phyloP scores from a whole-genome alignment of 352 stramenopile genomes.

The Globisporangium cystogenes region DNA sequence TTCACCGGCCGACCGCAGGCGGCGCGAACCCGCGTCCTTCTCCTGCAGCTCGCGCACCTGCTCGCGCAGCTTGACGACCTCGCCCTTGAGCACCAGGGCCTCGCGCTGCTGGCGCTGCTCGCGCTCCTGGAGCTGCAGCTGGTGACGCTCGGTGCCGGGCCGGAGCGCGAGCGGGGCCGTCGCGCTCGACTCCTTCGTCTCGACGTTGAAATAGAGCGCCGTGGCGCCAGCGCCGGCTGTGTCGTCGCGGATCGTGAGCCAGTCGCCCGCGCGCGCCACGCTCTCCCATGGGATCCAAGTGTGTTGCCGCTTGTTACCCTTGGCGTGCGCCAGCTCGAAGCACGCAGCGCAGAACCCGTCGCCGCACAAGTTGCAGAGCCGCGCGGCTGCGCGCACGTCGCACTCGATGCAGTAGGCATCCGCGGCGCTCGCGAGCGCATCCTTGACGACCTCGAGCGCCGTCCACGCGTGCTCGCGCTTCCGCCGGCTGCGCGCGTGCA shows the following conservation, averaged over 20 bases:
- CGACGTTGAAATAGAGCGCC: conserved; percentile 71
- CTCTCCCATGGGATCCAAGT: conserved; percentile 53
- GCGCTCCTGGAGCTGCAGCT: conserved; percentile 41
- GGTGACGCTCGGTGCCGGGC: conserved; percentile 48
- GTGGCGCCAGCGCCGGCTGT: conserved; percentile 27
- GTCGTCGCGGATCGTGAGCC: conserved; percentile 66
- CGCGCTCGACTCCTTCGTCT: conserved; percentile 69
- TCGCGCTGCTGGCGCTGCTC: conserved; percentile 46
- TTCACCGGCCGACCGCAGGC: conserved; percentile 3
- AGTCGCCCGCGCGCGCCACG: conserved; percentile 52
- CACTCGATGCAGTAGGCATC: conserved; percentile 74
- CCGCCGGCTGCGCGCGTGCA: conserved; percentile 22
- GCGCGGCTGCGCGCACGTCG: conserved; percentile 32
- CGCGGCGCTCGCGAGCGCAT: conserved; percentile 33
- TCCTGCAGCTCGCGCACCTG: conserved; percentile 40
- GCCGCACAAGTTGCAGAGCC: conserved; percentile 72
- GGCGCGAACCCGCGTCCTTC: conserved; percentile 22
- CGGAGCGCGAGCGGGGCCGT: conserved; percentile 46
- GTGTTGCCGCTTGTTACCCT: conserved; percentile 56
- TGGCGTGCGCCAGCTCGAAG: conserved; percentile 40
- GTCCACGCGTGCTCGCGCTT: conserved; percentile 36
- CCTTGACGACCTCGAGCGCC: conserved; percentile 47
- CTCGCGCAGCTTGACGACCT: conserved; percentile 64
- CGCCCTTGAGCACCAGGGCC: conserved; percentile 50
- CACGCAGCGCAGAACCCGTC: conserved; percentile 71